These are phyloP conservation scores for Phialophora verrucosa DNA, from an alignment of 2,329 filamentous ascomycete genomes.

Conservation along the genomic window DNA sequence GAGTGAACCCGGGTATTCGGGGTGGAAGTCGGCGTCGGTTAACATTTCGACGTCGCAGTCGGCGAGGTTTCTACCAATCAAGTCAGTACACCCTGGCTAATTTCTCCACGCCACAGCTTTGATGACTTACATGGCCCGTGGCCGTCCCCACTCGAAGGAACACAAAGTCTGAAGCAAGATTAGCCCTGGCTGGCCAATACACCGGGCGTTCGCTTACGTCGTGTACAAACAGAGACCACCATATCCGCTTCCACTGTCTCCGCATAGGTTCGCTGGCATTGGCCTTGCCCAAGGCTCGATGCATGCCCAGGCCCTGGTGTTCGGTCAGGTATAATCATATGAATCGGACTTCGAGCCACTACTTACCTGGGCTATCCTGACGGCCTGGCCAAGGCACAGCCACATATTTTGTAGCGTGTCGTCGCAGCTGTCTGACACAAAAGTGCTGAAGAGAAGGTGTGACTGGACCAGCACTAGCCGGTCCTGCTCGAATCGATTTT, in stretches of 20 bases:
- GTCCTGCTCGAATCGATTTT: constrained; percentile 23
- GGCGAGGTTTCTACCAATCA: too few species aligned
- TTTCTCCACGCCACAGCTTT: too few species aligned
- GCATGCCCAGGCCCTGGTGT: constrained; percentile 19
- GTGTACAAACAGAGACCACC: constrained; percentile 20
- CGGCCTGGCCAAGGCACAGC: constrained; percentile 17
- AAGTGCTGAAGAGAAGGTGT: constrained; percentile 24
- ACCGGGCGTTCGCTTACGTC: constrained; percentile 6
- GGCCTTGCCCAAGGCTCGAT: constrained; percentile 18
- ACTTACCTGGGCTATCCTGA: constrained; percentile 12
- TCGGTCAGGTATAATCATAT: background rate
- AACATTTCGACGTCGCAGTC: too few species aligned
- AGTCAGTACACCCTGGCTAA: too few species aligned
- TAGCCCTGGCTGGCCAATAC: too few species aligned
- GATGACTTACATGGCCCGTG: too few species aligned
- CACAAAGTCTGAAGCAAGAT: too few species aligned
- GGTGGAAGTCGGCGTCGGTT: too few species aligned
- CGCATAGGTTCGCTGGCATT: constrained; percentile 5
- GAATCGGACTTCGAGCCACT: too few species aligned
- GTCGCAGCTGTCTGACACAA: constrained; percentile 20
- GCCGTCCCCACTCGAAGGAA: too few species aligned
- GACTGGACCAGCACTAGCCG: constrained; percentile 11
- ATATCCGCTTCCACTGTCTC: constrained; percentile 21
- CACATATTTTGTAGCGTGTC: constrained; percentile 25
- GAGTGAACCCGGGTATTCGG: too few species aligned